phyloP scores from a whole-genome alignment of 768 basidiomycete species.

The Podaxis sp. region DNA sequence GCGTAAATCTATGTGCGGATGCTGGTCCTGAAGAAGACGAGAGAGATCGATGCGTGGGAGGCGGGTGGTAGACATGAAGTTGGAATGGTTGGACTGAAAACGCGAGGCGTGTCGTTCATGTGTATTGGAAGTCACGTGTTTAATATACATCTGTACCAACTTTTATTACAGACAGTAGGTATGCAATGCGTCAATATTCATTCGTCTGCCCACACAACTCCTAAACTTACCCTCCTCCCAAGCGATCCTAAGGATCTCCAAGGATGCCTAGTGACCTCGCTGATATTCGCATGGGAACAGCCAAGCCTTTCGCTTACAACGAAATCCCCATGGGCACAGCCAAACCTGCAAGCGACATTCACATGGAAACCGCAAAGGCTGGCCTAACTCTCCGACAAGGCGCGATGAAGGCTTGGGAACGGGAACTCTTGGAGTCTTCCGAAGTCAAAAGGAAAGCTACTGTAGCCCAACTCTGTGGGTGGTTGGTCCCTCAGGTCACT shows the following conservation, averaged over 20 bases:
- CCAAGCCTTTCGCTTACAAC: constrained; percentile 47
- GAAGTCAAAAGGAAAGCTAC: constrained; percentile 96
- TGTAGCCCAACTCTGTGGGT: constrained; percentile 91
- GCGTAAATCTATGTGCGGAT: constrained; percentile 61
- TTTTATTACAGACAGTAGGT: neutral
- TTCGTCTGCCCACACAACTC: neutral
- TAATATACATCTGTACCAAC: neutral
- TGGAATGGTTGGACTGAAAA: neutral
- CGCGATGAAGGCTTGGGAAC: constrained; percentile 77
- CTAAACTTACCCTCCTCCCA: neutral
- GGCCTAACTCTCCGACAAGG: constrained; percentile 52
- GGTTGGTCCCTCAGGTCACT: neutral
- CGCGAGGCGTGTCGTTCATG: neutral
- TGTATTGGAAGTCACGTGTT: neutral
- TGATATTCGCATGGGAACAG: constrained; percentile 79
- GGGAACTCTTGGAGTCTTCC: constrained; percentile 72
- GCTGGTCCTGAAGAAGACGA: constrained; percentile 46
- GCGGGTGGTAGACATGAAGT: constrained; percentile 23
- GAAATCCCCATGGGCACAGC: constrained; percentile 63
- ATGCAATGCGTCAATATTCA: neutral
- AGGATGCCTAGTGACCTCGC: constrained; percentile 16
- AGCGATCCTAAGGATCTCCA: neutral
- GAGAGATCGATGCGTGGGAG: constrained; percentile 59
- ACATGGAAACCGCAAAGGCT: constrained; percentile 63
- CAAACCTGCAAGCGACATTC: constrained; percentile 49